A percentile compares a stretch with the other conserved stretches of the same genome.
Evolutionary conservation across 2,329 filamentous ascomycete genomes (phyloP).

Genomic region (Stemphylium beticola): DNA sequence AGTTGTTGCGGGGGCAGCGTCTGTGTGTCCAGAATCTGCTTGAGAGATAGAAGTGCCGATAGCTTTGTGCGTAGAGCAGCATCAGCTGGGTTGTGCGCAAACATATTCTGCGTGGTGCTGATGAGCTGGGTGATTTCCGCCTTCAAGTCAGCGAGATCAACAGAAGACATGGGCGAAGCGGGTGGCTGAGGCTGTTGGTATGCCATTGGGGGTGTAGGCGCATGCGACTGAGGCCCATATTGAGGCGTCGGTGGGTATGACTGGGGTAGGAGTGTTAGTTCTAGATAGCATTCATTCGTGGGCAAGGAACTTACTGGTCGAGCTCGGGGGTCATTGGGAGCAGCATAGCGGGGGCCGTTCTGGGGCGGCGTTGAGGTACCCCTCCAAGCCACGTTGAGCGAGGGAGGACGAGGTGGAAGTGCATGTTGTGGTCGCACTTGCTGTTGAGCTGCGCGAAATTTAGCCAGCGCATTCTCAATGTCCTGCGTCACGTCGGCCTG

Average conservation of each 20-base stretch:
- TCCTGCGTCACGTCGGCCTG: conserved; percentile 82
- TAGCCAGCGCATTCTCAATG: conserved; percentile 93
- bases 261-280: conserved; percentile 17
- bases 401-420: conserved; percentile 45
- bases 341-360: conserved; percentile 40
- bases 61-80: conserved; percentile 76
- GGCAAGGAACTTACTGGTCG: conserved; percentile 42
- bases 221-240: conserved; percentile 33
- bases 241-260: conserved; percentile 32
- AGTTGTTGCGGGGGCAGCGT: conserved; percentile 81
- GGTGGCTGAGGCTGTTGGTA: conserved; percentile 42
- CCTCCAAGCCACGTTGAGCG: conserved; percentile 65
- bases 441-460: conserved; percentile 70
- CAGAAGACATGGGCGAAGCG: conserved; percentile 35
- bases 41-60: conserved; percentile 84
- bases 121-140: conserved; percentile 84
- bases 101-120: conserved; percentile 72
- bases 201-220: conserved; percentile 32
- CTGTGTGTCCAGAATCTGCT: conserved; percentile 78
- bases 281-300: not conserved
- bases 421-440: conserved; percentile 54
- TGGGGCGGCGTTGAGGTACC: conserved; percentile 76
- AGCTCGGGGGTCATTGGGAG: conserved; percentile 42
- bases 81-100: conserved; percentile 78
- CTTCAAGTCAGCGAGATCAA: conserved; percentile 69